These are phyloP conservation scores for Bipolaris cookei DNA, from an alignment of 2,329 filamentous ascomycete species.

Conservation along the genomic window DNA sequence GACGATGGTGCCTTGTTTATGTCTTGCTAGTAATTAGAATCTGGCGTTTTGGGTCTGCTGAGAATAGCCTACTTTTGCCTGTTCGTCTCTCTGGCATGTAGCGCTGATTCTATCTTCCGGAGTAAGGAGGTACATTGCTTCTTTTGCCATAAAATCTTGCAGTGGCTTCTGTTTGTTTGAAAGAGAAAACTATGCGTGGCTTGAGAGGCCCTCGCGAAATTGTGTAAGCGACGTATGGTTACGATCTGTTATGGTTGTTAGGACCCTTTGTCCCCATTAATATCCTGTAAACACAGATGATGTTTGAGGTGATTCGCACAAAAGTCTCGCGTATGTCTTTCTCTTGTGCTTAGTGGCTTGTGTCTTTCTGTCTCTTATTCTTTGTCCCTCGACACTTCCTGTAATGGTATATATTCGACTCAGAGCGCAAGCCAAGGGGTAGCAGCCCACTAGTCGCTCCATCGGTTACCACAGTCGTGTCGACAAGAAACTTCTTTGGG, in stretches of 20 bases:
- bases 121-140: neutral
- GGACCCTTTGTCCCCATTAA: neutral
- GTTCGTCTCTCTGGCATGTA: neutral
- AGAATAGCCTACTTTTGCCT: neutral
- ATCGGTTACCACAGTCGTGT: neutral
- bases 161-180: neutral
- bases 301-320: neutral
- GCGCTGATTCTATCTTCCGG: neutral
- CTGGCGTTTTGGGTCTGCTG: conserved; percentile 2
- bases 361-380: neutral
- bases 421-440: neutral
- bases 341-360: neutral
- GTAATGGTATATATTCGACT: neutral
- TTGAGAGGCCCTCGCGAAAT: neutral
- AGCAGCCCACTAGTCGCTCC: neutral
- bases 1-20: conserved; percentile 2
- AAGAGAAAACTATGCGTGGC: neutral
- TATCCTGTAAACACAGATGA: neutral
- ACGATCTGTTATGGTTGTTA: neutral
- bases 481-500: neutral
- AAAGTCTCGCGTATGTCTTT: neutral
- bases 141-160: neutral
- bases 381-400: neutral
- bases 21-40: neutral
- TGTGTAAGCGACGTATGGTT: neutral